A percentile compares a stretch with the other conserved stretches of the same genome.
Conservation (phyloP, 2,329 filamentous ascomycete species). For the Madurella mycetomatis region DNA sequence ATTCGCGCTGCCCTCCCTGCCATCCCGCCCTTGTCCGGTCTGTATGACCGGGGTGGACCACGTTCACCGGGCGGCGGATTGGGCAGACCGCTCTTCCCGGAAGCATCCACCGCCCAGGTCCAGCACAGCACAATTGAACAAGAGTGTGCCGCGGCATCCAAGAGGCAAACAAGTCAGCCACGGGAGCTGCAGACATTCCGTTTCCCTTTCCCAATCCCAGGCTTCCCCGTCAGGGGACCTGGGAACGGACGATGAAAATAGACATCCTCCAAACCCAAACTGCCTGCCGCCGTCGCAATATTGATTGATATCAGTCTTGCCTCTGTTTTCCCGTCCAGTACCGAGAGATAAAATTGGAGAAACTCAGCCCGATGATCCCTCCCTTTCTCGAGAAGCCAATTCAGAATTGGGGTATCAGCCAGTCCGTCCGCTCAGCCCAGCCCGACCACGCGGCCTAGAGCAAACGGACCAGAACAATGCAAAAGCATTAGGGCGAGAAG, state of each 20-base stretch:
- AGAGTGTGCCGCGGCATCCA: background rate
- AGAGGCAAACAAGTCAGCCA: background rate
- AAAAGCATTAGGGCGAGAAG: background rate
- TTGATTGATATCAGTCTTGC: background rate
- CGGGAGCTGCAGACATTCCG: too few relatives aligned
- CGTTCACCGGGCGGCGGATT: background rate
- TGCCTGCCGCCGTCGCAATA: background rate
- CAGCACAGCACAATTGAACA: background rate
- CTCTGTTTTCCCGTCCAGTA: background rate
- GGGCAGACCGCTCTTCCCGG: constrained; percentile 5
- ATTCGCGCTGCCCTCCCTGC: background rate
- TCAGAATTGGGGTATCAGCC: background rate
- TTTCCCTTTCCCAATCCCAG: background rate
- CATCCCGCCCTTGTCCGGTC: background rate
- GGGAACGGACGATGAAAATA: background rate
- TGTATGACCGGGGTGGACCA: background rate
- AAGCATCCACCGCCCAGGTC: constrained; percentile 3
- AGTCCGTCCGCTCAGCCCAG: background rate
- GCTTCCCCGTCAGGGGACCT: background rate
- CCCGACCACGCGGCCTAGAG: background rate
- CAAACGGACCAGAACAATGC: background rate
- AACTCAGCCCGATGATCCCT: background rate
- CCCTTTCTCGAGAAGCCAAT: background rate
- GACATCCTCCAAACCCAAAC: background rate
- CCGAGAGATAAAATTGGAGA: background rate